These are phyloP conservation scores for Plasmodium yoelii DNA, from an alignment of 169 alveolate genomes.

Conservation along the genomic window DNA sequence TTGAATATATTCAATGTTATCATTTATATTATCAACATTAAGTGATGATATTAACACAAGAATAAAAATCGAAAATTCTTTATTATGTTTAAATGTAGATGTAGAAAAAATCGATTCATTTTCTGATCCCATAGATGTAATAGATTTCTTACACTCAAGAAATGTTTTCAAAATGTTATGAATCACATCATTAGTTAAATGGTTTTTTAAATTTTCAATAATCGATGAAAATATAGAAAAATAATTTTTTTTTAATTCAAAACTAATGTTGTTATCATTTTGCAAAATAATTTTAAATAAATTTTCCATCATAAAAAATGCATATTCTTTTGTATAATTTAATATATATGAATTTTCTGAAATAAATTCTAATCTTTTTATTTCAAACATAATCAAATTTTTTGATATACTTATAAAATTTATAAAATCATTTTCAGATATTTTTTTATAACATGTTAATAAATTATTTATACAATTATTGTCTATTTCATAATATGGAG, in stretches of 20 bases:
- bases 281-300: conserved; percentile 23
- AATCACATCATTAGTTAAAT: conserved; percentile 36
- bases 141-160: conserved; percentile 11
- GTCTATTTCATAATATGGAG: conserved; percentile 67
- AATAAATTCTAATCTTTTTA: conserved; percentile 45
- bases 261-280: background rate
- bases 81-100: conserved; percentile 16
- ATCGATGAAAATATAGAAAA: conserved; percentile 52
- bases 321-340: conserved; percentile 56
- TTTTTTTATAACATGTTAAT: conserved; percentile 22
- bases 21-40: conserved; percentile 6
- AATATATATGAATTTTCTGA: conserved; percentile 38
- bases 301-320: conserved; percentile 54
- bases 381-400: conserved; percentile 27
- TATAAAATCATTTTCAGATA: conserved; percentile 29
- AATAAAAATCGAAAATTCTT: conserved; percentile 24
- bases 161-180: conserved; percentile 34
- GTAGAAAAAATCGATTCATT: no score
- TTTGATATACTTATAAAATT: conserved; percentile 8
- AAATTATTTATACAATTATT: conserved; percentile 22
- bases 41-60: conserved; percentile 26
- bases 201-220: conserved; percentile 15
- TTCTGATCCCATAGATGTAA: background rate
- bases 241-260: conserved; percentile 54
- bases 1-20: conserved; percentile 1